Percentiles rank a stretch among this genome's conserved stretches.
Conservation (phyloP, 805 yeast genomes). For the Kazachstania psychrophila region DNA sequence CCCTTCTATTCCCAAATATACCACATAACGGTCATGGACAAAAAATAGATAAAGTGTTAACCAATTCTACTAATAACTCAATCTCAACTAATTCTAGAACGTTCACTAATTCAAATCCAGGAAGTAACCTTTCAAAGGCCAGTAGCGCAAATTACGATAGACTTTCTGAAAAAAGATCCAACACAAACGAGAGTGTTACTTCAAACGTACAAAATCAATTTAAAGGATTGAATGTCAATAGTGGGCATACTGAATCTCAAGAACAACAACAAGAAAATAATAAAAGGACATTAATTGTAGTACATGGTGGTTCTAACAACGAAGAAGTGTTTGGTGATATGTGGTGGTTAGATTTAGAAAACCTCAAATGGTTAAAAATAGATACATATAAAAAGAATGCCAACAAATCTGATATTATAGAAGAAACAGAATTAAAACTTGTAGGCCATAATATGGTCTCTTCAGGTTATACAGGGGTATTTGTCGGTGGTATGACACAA, state of each 20-base stretch:
- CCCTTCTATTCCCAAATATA: slow-evolving; percentile 13
- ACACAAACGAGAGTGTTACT: background rate
- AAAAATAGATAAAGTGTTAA: slow-evolving; percentile 3
- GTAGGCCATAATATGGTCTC: slow-evolving; percentile 25
- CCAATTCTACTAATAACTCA: background rate
- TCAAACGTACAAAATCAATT: background rate
- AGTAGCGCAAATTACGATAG: background rate
- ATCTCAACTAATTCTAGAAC: background rate
- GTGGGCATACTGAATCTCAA: background rate
- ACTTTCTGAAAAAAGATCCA: background rate
- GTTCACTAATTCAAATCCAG: background rate
- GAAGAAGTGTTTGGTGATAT: slow-evolving; percentile 36
- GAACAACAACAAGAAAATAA: background rate
- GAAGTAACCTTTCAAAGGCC: background rate
- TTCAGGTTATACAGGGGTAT: slow-evolving; percentile 17
- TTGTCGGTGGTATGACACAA: slow-evolving; percentile 24
- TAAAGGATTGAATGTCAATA: background rate
- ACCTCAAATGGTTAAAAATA: slow-evolving; percentile 34
- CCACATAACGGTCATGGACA: slow-evolving; percentile 8
- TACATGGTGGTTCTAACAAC: slow-evolving; percentile 35
- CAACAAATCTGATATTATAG: slow-evolving; percentile 8
- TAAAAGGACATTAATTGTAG: slow-evolving; percentile 17
- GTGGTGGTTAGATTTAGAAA: slow-evolving; percentile 42
- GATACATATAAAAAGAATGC: slow-evolving; percentile 11
- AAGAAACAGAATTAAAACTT: slow-evolving; percentile 14